Conservation (phyloP, 2,329 filamentous ascomycete genomes). For the Lachnellula hyalina region DNA sequence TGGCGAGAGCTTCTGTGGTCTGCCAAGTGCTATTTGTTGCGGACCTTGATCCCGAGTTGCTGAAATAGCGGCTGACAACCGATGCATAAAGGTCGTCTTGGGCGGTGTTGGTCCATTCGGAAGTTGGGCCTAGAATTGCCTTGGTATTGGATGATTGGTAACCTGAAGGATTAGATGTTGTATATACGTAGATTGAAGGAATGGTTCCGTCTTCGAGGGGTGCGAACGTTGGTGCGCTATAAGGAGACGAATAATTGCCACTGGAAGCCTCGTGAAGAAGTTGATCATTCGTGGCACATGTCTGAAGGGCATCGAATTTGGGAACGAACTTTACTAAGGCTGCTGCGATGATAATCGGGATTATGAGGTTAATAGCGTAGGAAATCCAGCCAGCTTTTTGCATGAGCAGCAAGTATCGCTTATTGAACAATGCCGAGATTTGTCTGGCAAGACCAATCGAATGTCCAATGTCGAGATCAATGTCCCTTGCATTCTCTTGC, state of each 20-base stretch:
- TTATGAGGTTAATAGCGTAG: constrained; percentile 51
- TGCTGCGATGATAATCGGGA: constrained; percentile 52
- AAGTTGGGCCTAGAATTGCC: constrained; percentile 17
- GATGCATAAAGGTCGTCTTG: constrained; percentile 17
- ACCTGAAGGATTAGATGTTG: background rate
- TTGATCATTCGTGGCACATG: constrained; percentile 15
- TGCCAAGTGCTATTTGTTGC: background rate
- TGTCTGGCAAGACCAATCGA: constrained; percentile 51
- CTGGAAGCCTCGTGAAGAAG: constrained; percentile 11
- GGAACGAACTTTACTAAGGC: constrained; percentile 44
- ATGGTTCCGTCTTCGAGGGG: constrained; percentile 3
- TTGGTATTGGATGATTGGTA: background rate
- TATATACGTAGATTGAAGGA: background rate
- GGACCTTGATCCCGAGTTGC: background rate
- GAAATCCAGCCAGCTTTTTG: constrained; percentile 50
- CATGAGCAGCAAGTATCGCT: constrained; percentile 52
- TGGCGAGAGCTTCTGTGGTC: constrained; percentile 1
- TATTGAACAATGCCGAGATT: constrained; percentile 53
- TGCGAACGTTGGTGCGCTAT: constrained; percentile 3
- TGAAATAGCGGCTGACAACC: background rate
- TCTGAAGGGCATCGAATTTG: constrained; percentile 16
- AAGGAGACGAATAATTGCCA: background rate
- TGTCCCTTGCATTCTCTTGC: constrained; percentile 19
- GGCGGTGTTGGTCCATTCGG: constrained; percentile 15
- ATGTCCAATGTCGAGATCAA: constrained; percentile 45